Evolutionary conservation across 139 green algal species (phyloP).

Genomic region (Volvox africanus): DNA sequence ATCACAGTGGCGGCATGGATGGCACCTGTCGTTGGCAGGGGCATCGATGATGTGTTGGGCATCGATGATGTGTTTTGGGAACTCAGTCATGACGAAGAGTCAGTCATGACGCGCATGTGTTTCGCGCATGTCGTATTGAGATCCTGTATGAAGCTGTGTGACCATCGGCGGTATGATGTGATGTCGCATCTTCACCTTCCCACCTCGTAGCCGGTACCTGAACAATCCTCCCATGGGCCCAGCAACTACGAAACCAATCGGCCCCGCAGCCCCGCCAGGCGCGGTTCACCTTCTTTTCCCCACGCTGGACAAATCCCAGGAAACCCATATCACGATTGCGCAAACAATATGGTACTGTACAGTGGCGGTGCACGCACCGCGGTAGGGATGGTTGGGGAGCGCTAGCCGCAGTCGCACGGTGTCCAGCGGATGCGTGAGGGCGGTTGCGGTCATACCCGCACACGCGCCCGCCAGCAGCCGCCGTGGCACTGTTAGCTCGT

Average conservation of each 20-base stretch:
- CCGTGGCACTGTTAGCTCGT: conserved; percentile 77
- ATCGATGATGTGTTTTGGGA: too few species aligned
- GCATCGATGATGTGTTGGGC: background rate
- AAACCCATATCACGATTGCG: background rate
- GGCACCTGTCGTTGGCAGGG: conserved; percentile 65
- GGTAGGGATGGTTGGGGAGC: conserved; percentile 84
- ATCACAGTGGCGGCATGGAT: conserved; percentile 68
- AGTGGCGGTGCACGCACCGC: conserved; percentile 55
- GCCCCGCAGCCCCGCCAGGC: too few species aligned
- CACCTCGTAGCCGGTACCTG: too few species aligned
- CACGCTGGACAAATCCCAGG: background rate
- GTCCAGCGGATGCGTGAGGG: conserved; percentile 96
- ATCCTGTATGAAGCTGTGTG: too few species aligned
- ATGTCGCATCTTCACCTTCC: too few species aligned
- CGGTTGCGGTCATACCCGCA: conserved; percentile 95
- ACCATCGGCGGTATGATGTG: too few species aligned
- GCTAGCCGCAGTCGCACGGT: conserved; percentile 89
- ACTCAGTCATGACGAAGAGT: too few species aligned
- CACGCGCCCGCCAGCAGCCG: conserved; percentile 86
- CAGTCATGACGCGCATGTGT: too few species aligned
- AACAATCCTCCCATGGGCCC: too few species aligned
- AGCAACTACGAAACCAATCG: too few species aligned
- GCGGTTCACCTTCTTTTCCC: background rate
- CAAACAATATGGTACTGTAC: background rate
- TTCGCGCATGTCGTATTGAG: too few species aligned